These are phyloP conservation scores for Melaleuca alternifolia DNA, from an alignment of 345 rosid species.

Conservation along the genomic window DNA sequence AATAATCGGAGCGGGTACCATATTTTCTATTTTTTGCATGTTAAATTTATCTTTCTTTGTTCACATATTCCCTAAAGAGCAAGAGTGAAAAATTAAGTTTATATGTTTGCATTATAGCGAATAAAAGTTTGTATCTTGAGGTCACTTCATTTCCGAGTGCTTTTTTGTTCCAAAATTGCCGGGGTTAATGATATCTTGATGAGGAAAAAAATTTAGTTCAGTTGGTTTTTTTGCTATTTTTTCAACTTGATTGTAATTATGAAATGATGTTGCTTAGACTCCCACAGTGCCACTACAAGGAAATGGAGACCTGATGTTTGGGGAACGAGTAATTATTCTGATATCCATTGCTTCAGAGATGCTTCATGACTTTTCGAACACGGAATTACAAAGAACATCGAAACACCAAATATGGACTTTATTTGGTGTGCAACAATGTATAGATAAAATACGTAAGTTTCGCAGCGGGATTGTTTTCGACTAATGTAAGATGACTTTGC, in stretches of 20 bases:
- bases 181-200: background rate
- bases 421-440: background rate
- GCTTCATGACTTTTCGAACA: background rate
- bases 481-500: background rate
- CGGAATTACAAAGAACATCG: background rate
- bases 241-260: background rate
- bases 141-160: background rate
- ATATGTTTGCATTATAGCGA: background rate
- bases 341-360: background rate
- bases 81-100: no score
- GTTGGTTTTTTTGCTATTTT: background rate
- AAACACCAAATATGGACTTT: background rate
- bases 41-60: no score
- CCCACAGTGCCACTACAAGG: background rate
- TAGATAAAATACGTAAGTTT: background rate
- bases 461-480: background rate
- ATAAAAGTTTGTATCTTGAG: background rate
- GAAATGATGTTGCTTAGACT: background rate
- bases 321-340: background rate
- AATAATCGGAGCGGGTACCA: background rate
- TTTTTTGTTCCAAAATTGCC: background rate
- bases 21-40: no score
- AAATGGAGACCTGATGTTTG: background rate
- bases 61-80: background rate
- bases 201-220: background rate